phyloP scores from a whole-genome alignment of 2,329 filamentous ascomycete species.

The Aspergillus viridinutans region DNA sequence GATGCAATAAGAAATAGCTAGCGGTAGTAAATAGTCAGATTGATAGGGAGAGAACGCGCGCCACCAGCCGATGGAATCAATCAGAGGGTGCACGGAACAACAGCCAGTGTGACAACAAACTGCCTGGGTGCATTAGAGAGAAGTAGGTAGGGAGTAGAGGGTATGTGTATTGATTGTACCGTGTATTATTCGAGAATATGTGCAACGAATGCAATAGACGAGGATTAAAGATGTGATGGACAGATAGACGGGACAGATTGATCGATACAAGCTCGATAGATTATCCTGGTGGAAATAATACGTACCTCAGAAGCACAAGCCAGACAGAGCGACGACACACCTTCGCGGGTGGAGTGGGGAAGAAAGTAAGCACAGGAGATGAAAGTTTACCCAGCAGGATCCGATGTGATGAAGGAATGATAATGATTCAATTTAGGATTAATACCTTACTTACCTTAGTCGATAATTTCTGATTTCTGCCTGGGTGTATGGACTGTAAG shows the following conservation, averaged over 20 bases:
- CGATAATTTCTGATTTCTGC: neutral
- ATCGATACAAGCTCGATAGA: no score
- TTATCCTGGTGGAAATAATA: neutral
- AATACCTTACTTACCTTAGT: no score
- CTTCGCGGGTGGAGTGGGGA: neutral
- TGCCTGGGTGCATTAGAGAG: constrained; percentile 10
- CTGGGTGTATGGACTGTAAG: neutral
- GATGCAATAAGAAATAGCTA: constrained; percentile 1
- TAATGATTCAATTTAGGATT: no score
- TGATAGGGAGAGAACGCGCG: neutral
- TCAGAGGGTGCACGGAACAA: constrained; percentile 15
- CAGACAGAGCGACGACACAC: neutral
- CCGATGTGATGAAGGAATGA: no score
- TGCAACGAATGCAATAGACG: neutral
- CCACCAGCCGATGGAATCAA: constrained; percentile 15
- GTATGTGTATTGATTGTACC: no score
- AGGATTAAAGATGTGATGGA: neutral
- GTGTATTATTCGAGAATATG: constrained; percentile 5
- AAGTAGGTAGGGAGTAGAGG: neutral
- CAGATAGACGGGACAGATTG: no score
- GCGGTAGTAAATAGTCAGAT: neutral
- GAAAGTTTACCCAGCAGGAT: neutral
- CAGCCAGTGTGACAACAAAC: neutral
- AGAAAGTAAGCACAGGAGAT: neutral
- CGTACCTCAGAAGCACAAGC: neutral